Evolutionary conservation across 2,329 filamentous ascomycete genomes (phyloP).

Genomic region (Myriangium duriaei): DNA sequence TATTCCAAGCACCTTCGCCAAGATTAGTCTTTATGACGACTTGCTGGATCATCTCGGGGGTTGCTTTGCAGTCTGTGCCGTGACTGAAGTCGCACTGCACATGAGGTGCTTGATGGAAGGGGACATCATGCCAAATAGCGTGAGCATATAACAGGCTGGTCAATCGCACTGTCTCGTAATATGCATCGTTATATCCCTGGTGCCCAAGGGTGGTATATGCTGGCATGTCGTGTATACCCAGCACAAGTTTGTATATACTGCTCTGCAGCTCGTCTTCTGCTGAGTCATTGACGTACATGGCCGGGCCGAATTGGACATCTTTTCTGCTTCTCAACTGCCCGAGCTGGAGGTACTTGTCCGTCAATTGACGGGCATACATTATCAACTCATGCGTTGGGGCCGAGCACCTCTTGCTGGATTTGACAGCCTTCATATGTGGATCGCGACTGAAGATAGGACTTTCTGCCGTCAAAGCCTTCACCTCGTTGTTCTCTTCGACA

Average conservation of each 20-base stretch:
- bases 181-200: background rate
- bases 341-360: slow-evolving; percentile 1
- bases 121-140: slow-evolving; percentile 15
- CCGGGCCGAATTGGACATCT: background rate
- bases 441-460: slow-evolving; percentile 4
- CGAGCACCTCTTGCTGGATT: background rate
- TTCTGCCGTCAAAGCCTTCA: slow-evolving; percentile 3
- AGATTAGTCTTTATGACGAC: slow-evolving; percentile 18
- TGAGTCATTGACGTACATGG: too few relatives aligned
- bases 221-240: background rate
- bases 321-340: background rate
- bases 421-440: background rate
- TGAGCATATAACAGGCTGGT: slow-evolving; percentile 18
- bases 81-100: background rate
- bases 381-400: background rate
- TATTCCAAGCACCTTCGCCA: slow-evolving; percentile 21
- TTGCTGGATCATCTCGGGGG: slow-evolving; percentile 15
- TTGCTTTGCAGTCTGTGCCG: slow-evolving; percentile 4
- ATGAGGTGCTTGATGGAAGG: slow-evolving; percentile 15
- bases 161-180: slow-evolving; percentile 21
- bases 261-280: background rate
- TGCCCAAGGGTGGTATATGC: slow-evolving; percentile 1
- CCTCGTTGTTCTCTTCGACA: slow-evolving; percentile 5
- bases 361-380: background rate
- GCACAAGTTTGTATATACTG: background rate